phyloP scores from a whole-genome alignment of 129 eudicot species.

The Flaveria bidentis region DNA sequence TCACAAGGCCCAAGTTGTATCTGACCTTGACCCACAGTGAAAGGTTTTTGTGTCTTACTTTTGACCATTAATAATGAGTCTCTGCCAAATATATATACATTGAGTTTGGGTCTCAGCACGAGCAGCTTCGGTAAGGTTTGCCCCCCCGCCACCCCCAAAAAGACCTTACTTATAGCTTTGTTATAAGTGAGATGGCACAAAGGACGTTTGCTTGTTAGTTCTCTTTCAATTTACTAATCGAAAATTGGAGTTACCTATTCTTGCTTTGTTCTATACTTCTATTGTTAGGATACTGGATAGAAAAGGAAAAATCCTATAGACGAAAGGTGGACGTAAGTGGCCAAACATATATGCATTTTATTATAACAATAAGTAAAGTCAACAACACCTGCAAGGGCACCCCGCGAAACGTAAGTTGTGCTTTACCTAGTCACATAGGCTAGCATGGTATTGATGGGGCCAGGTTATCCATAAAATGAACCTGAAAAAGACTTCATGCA shows the following conservation, averaged over 20 bases:
- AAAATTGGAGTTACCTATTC: no score
- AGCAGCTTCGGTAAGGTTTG: no score
- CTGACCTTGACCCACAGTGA: background rate
- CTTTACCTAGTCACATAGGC: background rate
- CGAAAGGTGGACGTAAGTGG: background rate
- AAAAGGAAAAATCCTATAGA: background rate
- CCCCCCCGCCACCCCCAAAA: no score
- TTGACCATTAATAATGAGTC: background rate
- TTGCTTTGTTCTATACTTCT: no score
- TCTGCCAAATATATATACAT: background rate
- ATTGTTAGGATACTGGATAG: no score
- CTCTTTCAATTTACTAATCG: no score
- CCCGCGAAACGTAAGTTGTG: no score
- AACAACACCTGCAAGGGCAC: background rate
- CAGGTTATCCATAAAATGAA: background rate
- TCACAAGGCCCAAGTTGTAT: background rate
- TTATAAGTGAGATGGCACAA: no score
- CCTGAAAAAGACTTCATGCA: constrained; percentile 7
- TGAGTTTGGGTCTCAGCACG: no score
- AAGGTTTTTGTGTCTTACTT: background rate
- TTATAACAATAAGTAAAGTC: background rate
- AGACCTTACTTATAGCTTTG: no score
- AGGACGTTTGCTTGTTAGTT: no score
- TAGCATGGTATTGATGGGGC: background rate
- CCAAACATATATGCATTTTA: background rate